Evolutionary conservation across 1,284 basidiomycete species (phyloP), one percentile per base, ranked within the genome.

Genomic region (Ceratobasidium sp.): DNA sequence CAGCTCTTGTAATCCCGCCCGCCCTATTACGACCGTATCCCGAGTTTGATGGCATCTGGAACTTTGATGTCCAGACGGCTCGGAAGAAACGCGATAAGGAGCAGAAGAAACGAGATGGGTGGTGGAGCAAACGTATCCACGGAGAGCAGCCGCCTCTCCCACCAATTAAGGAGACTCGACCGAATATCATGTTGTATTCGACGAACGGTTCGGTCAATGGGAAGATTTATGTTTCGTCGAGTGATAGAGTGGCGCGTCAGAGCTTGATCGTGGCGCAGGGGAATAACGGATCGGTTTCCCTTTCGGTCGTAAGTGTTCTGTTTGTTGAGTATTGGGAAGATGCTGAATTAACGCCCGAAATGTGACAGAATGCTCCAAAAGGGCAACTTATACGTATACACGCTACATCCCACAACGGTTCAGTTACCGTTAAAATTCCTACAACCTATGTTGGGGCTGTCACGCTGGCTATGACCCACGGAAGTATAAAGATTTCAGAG

Each of bases 191-290:
- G 69, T 28, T 72, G 20, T 18, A 23, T 58, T 18, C 69, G 6
- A 58, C 53, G 20, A 58, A 72, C 39, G 69, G 53, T 7, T 46
- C 69, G 51, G 53, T 72, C 26, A 40, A 40, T 28, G 69, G 15
- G 3, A 28, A 72, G 40, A 40, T 72, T 26, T 53, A 72, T 44
- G 56, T 72, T 46, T 33, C 55, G 53, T 72, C 69, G 69, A 60
- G 69, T 26, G 69, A 72, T 72, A 28, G 51, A 13, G 39, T 60
- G 20, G 55, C 40, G 40, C 51, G 69, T 20, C 69, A 33, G 53
- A 53, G 26, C 18, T 15, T 60, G 12, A 60, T 72, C 28, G 55
- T 72, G 1, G 49, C 69, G 1, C 53, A 72, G 55, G 33, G 55
- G 1, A 58, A 20, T 26, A 58, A 72, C 20, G 69, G 53, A 18